These are phyloP conservation scores for Penicillium simplicissimum DNA, from an alignment of 495 filamentous ascomycete species.

Conservation along the genomic window DNA sequence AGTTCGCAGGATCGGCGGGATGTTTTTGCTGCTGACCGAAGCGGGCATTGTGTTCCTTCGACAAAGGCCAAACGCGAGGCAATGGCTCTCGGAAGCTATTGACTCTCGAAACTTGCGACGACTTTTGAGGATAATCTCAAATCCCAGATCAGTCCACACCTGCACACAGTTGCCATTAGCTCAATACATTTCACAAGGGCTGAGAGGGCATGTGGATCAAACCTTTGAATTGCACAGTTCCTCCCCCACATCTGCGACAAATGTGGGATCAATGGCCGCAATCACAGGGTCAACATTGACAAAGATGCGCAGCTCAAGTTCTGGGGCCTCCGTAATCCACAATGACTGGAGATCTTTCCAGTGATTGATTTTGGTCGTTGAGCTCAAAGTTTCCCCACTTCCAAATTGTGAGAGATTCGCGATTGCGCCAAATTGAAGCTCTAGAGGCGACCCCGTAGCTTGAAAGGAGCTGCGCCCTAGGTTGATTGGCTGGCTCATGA, in stretches of 20 bases:
- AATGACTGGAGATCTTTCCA: slow-evolving; percentile 10
- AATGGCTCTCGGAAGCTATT: slow-evolving; percentile 1
- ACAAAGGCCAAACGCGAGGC: slow-evolving; percentile 30
- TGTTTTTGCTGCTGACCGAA: not conserved
- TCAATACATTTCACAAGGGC: not conserved
- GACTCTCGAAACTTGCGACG: slow-evolving; percentile 3
- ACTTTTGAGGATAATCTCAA: slow-evolving; percentile 27
- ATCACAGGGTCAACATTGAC: slow-evolving; percentile 11
- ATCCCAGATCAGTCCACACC: slow-evolving; percentile 41
- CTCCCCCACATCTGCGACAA: slow-evolving; percentile 25
- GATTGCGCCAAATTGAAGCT: slow-evolving; percentile 19
- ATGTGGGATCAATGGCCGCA: slow-evolving; percentile 2
- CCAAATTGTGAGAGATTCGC: slow-evolving; percentile 7
- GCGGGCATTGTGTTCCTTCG: not conserved
- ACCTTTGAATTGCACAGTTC: slow-evolving; percentile 33
- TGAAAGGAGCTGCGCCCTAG: slow-evolving; percentile 20
- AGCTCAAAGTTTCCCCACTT: not conserved
- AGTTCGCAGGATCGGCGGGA: slow-evolving; percentile 24
- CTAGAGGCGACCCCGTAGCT: slow-evolving; percentile 11
- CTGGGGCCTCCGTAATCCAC: slow-evolving; percentile 38
- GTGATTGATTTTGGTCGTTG: slow-evolving; percentile 1
- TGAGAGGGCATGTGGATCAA: not conserved
- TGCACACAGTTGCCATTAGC: slow-evolving; percentile 7
- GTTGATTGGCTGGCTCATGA: slow-evolving; percentile 22
- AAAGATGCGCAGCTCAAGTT: slow-evolving; percentile 27